These are phyloP conservation scores for Tulasnella sp. DNA, from an alignment of 768 basidiomycete species.

Conservation along the genomic window DNA sequence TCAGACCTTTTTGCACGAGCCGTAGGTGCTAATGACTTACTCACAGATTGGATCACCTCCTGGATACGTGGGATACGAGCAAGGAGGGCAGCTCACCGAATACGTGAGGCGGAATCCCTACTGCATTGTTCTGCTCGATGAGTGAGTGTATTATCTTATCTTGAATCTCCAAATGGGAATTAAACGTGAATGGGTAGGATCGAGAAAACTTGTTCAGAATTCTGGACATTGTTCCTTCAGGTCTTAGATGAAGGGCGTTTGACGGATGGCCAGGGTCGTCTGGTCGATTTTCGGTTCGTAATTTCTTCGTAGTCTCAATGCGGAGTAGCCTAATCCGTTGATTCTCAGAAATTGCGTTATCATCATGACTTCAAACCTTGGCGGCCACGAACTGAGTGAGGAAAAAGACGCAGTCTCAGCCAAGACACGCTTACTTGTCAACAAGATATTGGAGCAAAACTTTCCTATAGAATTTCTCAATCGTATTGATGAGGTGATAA, in stretches of 20 bases:
- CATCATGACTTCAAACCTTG: no score
- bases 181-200: not conserved
- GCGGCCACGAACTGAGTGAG: no score
- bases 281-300: no score
- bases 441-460: no score
- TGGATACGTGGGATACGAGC: conserved; percentile 82
- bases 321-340: no score
- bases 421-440: no score
- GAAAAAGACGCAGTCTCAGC: no score
- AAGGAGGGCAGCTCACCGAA: conserved; percentile 84
- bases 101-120: conserved; percentile 86
- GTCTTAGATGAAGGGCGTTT: conserved; percentile 8
- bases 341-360: no score
- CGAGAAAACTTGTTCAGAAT: conserved; percentile 2
- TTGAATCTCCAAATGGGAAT: not conserved
- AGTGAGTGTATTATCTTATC: conserved; percentile 24
- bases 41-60: conserved; percentile 26
- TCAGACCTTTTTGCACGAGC: not conserved
- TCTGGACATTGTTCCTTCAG: conserved; percentile 1
- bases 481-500: no score
- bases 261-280: conserved; percentile 1
- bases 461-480: no score
- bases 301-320: no score
- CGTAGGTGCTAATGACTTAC: not conserved
- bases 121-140: conserved; percentile 70